These are phyloP conservation scores for Lasiosphaeria ovina DNA, from an alignment of 495 filamentous ascomycete genomes.

Conservation along the genomic window DNA sequence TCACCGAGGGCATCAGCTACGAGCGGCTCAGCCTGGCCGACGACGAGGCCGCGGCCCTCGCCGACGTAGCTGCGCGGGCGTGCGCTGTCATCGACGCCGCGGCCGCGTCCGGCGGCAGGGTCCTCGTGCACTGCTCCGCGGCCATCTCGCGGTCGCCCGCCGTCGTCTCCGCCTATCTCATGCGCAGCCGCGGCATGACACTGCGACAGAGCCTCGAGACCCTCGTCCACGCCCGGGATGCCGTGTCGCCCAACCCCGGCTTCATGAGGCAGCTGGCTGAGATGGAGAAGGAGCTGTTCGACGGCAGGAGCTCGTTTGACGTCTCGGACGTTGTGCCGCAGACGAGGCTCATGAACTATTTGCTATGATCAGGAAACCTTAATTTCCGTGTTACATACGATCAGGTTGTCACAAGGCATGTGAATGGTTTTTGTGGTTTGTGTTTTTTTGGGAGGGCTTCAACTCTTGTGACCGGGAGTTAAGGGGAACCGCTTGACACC, in stretches of 20 bases:
- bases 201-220: conserved; percentile 8
- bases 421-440: no score
- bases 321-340: neutral
- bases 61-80: neutral
- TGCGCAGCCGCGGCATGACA: conserved; percentile 9
- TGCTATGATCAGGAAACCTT: no score
- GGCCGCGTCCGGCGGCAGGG: neutral
- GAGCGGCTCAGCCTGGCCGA: conserved; percentile 8
- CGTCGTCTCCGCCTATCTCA: conserved; percentile 11
- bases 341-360: neutral
- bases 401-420: no score
- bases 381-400: no score
- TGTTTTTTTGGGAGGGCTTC: no score
- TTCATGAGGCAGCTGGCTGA: conserved; percentile 16
- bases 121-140: conserved; percentile 13
- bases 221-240: conserved; percentile 3
- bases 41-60: conserved; percentile 4
- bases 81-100: conserved; percentile 8
- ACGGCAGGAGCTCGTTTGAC: conserved; percentile 12
- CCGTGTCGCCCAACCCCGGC: conserved; percentile 10
- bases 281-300: conserved; percentile 15
- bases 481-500: no score
- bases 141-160: conserved; percentile 14
- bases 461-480: no score
- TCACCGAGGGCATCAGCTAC: conserved; percentile 7